Evolutionary conservation across 2,329 filamentous ascomycete species (phyloP).

Genomic region (Ophiosphaerella herpotricha): DNA sequence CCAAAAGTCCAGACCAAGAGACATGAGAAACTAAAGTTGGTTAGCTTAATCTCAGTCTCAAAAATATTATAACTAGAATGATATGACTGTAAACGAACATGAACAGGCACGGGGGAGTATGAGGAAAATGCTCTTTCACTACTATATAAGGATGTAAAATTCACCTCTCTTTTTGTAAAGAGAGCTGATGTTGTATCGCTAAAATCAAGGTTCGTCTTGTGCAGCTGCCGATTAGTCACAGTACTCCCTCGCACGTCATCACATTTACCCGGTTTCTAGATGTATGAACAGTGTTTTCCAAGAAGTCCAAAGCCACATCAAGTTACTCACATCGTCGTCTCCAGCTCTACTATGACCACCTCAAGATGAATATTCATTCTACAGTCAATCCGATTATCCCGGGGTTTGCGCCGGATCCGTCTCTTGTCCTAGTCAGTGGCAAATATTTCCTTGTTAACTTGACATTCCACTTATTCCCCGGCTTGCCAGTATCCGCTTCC

Average conservation of each 20-base stretch:
- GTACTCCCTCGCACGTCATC: not conserved
- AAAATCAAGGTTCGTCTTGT: not conserved
- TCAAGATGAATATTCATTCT: not conserved
- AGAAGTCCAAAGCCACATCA: too few relatives aligned
- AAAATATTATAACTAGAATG: too few relatives aligned
- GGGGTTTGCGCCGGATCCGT: conserved; percentile 56
- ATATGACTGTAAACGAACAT: too few relatives aligned
- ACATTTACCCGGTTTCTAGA: not conserved
- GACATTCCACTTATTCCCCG: conserved; percentile 57
- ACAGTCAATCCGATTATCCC: conserved; percentile 46
- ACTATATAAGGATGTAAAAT: too few relatives aligned
- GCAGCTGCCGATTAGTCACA: not conserved
- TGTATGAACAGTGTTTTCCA: not conserved
- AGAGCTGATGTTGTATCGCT: too few relatives aligned
- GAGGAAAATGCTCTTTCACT: too few relatives aligned
- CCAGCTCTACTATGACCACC: not conserved
- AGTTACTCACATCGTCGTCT: too few relatives aligned
- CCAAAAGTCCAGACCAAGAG: too few relatives aligned
- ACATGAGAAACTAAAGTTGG: too few relatives aligned
- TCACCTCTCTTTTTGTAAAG: too few relatives aligned
- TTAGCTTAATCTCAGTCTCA: too few relatives aligned
- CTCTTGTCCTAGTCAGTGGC: conserved; percentile 47
- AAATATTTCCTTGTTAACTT: conserved; percentile 57
- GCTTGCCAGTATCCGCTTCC: conserved; percentile 56
- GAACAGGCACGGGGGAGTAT: too few relatives aligned